Evolutionary conservation across 129 eudicot species (phyloP), one percentile per base, ranked within the genome.

Genomic region (Flaveria linearis): DNA sequence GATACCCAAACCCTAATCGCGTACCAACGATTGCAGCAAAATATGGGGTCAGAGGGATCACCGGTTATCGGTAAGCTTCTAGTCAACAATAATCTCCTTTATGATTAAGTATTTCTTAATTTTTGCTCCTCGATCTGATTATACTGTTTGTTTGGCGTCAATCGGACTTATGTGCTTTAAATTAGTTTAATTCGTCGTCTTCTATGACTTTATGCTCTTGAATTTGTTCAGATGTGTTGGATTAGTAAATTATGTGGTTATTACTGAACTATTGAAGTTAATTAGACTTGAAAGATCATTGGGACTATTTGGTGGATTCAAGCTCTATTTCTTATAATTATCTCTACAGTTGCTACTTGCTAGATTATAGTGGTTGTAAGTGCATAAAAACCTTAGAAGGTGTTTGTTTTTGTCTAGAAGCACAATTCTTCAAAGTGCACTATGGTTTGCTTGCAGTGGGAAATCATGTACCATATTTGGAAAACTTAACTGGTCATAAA

Each of bases 11-110:
- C 76, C 85, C 81, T 50, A 69, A 43, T 15, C 46, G 69, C 61
- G 51, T 66, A 60, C 60, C 47, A 55, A 5, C 66, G 41, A 36
- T 36, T 5, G 7, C 7, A 36, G 41, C 80, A 68, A 74, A 70
- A 81, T 58, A 89, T 87, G 91, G 88, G 82, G 28, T 79, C 86
- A 12, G 96, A 89, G 65, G 90, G 80, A 81, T 87, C 96, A 41
- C 51, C 76, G 36, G 96, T 88, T 70, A 84, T 88, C 76, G 88
- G 94, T 89, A 76, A 77, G 81, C 73, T 74, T 79, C 78, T 11
- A 52, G 22, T 68, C 28, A 7, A 12, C 49, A 39, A 11, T 57
- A 45, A 47, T 18, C 52, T 56, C 17, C 23, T 2, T n/a, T 23
- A 16, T 53, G n/a, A 20, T 68, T 17, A 23, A 2, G 15, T 47